Conservation (phyloP, 495 filamentous ascomycete species). For the Lasiosphaeriaceae sp. region DNA sequence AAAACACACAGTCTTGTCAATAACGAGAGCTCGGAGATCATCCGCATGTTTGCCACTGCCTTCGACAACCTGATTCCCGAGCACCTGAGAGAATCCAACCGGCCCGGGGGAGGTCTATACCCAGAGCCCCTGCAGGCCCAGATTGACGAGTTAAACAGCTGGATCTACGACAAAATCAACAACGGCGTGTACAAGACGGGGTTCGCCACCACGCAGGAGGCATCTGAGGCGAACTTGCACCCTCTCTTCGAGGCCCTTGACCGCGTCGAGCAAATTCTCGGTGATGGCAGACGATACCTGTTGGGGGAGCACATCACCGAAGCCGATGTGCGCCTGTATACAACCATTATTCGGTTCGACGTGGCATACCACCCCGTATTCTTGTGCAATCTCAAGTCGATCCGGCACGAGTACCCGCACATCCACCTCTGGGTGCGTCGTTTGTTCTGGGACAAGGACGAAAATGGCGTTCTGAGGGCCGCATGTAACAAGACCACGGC, state of each 20-base stretch:
- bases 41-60: conserved; percentile 60
- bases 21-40: conserved; percentile 76
- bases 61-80: conserved; percentile 71
- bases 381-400: conserved; percentile 74
- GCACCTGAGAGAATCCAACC: conserved; percentile 54
- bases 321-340: conserved; percentile 73
- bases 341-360: conserved; percentile 76
- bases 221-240: conserved; percentile 62
- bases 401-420: conserved; percentile 67
- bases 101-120: conserved; percentile 45
- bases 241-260: conserved; percentile 70
- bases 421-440: conserved; percentile 64
- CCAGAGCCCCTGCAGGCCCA: conserved; percentile 53
- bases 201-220: conserved; percentile 56
- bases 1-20: conserved; percentile 63
- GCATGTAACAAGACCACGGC: conserved; percentile 58
- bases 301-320: conserved; percentile 66
- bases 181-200: conserved; percentile 71
- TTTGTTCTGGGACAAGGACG: conserved; percentile 65
- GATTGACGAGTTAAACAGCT: conserved; percentile 75
- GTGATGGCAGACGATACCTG: conserved; percentile 44
- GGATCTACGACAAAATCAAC: conserved; percentile 82
- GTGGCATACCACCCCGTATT: conserved; percentile 79
- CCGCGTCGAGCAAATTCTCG: conserved; percentile 61
- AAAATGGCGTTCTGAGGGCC: conserved; percentile 17